Evolutionary conservation across 2,329 filamentous ascomycete genomes (phyloP).

Genomic region (Ilyonectria sp.): DNA sequence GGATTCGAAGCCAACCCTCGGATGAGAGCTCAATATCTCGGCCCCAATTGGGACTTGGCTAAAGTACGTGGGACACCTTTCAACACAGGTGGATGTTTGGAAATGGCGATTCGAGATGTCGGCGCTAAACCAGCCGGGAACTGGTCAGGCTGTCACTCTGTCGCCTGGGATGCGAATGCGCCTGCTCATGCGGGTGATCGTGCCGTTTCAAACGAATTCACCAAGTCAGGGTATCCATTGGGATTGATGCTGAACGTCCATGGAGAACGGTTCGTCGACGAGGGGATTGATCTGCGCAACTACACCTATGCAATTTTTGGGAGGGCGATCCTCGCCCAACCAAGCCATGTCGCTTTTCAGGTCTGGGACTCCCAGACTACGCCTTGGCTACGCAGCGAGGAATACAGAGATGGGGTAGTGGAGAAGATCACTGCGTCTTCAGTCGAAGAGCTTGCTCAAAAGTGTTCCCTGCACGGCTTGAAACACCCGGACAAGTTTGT

Average conservation of each 20-base stretch:
- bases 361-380: conserved; percentile 71
- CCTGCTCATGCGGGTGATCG: conserved; percentile 69
- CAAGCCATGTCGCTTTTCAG: conserved; percentile 73
- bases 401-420: conserved; percentile 73
- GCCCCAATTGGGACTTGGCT: conserved; percentile 50
- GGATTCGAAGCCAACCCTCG: conserved; percentile 74
- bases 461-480: conserved; percentile 64
- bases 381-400: conserved; percentile 70
- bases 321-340: conserved; percentile 72
- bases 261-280: conserved; percentile 76
- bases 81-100: conserved; percentile 73
- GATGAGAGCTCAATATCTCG: conserved; percentile 68
- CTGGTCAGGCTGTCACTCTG: conserved; percentile 76
- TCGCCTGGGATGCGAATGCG: conserved; percentile 76
- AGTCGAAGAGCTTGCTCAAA: conserved; percentile 69
- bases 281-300: conserved; percentile 76
- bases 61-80: conserved; percentile 65
- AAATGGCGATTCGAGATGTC: conserved; percentile 66
- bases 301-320: conserved; percentile 79
- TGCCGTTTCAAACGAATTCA: conserved; percentile 75
- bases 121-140: conserved; percentile 69
- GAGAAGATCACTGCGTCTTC: conserved; percentile 65
- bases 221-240: conserved; percentile 78
- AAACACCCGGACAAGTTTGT: conserved; percentile 62
- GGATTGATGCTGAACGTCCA: conserved; percentile 75